phyloP scores from a whole-genome alignment of 768 basidiomycete genomes.

The Suillus tomentosus region DNA sequence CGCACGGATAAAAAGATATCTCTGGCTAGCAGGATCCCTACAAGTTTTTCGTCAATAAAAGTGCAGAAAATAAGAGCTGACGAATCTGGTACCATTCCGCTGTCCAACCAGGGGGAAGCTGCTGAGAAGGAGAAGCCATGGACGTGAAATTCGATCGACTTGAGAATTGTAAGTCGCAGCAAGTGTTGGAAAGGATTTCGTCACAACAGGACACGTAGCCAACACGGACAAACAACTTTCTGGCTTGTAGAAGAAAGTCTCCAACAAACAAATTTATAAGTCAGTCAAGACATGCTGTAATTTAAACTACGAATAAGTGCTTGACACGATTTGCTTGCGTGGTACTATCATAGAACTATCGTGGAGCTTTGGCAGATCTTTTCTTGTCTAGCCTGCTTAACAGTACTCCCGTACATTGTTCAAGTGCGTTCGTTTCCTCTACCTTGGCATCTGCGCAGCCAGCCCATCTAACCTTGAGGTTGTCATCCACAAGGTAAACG shows the following conservation, averaged over 20 bases:
- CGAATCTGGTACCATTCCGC: conserved; percentile 76
- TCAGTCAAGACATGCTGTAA: not conserved
- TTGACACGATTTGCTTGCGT: not conserved
- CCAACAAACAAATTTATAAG: not conserved
- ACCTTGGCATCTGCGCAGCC: conserved; percentile 81
- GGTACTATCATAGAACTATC: conserved; percentile 1
- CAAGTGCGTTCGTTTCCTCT: conserved; percentile 70
- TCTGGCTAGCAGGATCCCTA: conserved; percentile 81
- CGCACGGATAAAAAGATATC: conserved; percentile 89
- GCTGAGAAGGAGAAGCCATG: conserved; percentile 55
- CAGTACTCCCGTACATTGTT: conserved; percentile 69
- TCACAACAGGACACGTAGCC: conserved; percentile 20
- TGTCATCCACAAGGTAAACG: conserved; percentile 86
- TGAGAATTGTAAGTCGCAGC: not conserved
- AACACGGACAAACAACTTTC: conserved; percentile 23
- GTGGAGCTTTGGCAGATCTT: not conserved
- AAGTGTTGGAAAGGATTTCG: not conserved
- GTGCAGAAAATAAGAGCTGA: not conserved
- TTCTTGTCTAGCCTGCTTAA: conserved; percentile 53
- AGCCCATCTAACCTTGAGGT: conserved; percentile 87
- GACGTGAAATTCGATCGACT: conserved; percentile 2
- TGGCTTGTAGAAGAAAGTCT: not conserved
- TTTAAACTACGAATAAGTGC: not conserved
- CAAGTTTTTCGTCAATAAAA: conserved; percentile 20
- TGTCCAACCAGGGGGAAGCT: conserved; percentile 89